Evolutionary conservation across 1,284 basidiomycete genomes (phyloP), one percentile per base, ranked within the genome.

Genomic region (Ganoderma resinaceum): DNA sequence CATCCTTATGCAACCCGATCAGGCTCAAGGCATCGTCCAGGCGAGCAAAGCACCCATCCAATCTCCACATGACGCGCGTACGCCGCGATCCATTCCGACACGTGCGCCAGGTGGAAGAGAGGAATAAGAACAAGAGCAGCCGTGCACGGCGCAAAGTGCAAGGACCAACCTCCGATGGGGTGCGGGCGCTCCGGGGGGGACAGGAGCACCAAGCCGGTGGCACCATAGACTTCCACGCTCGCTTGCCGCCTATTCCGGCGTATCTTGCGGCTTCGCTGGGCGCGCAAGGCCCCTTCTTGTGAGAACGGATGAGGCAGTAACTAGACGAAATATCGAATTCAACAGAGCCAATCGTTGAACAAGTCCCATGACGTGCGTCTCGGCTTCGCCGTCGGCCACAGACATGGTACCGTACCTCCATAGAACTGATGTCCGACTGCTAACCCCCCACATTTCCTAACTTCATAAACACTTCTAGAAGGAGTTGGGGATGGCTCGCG

Each of bases 401-500:
- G 73, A 82, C 58, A 70, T 68, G 84, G 82, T 72, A 83, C 78
- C 85, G 84, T 69, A 85, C 82, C 63, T 84, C 85, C 80, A 86
- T 83, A 62, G 86, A 74, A 71, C 90, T 85, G 80, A 95, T 95
- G 81, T 97, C 89, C 80, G 95, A 95, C 72, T 85, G 72, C n/a
- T 29, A n/a, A n/a, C n/a, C n/a, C 20, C 18, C 59, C 14, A n/a
- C 40, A 11, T 63, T 82, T 67, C 83, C 82, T 63, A 86, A 83
- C 62, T 89, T 87, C 2, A 95, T 93, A 37, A 99, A 82, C 71
- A 98, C 96, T 81, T 97, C 95, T 67, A 99, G 83, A 81, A 99
- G 94, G 96, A 18, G 20, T 88, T 87, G 59, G 1, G 95, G 90
- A 75, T 97, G 94, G 65, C 84, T 83, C 26, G 83, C 83, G 81